Evolutionary conservation across 2,329 filamentous ascomycete species (phyloP).

Genomic region (Hymenoscyphus linearis): DNA sequence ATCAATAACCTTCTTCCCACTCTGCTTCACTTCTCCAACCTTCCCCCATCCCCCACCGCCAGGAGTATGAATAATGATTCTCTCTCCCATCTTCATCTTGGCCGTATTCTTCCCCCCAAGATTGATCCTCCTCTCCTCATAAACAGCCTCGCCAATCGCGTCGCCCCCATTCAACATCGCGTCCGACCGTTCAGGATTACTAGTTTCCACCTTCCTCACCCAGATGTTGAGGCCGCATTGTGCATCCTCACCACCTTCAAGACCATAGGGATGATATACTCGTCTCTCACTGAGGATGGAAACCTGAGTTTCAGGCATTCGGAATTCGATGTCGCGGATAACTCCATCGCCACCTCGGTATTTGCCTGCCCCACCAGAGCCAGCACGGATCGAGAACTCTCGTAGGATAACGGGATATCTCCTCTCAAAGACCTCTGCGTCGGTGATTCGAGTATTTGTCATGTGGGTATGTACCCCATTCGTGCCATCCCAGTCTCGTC

Average conservation of each 20-base stretch:
- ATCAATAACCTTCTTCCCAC: slow-evolving; percentile 40
- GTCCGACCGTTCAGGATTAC: slow-evolving; percentile 8
- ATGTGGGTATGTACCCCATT: slow-evolving; percentile 60
- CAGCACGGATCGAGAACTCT: slow-evolving; percentile 60
- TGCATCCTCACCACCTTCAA: slow-evolving; percentile 77
- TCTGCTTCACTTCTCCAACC: slow-evolving; percentile 1
- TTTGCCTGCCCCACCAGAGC: slow-evolving; percentile 59
- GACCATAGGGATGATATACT: slow-evolving; percentile 73
- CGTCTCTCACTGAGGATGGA: slow-evolving; percentile 73
- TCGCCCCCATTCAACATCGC: slow-evolving; percentile 4
- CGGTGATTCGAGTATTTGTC: slow-evolving; percentile 82
- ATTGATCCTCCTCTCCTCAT: slow-evolving; percentile 35
- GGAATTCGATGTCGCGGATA: slow-evolving; percentile 74
- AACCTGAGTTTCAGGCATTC: slow-evolving; percentile 65
- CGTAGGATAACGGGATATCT: slow-evolving; percentile 70
- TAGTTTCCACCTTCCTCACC: slow-evolving; percentile 36
- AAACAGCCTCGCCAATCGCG: not conserved
- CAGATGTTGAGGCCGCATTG: slow-evolving; percentile 79
- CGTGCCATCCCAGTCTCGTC: slow-evolving; percentile 67
- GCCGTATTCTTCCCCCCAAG: slow-evolving; percentile 25
- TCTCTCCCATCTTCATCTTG: slow-evolving; percentile 20
- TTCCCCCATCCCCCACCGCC: slow-evolving; percentile 25
- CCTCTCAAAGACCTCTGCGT: slow-evolving; percentile 73
- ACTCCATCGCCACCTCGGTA: slow-evolving; percentile 72
- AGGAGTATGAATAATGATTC: slow-evolving; percentile 22